These are phyloP conservation scores for Spergularia azorica DNA, from an alignment of 179 eudicot species.

Conservation along the genomic window DNA sequence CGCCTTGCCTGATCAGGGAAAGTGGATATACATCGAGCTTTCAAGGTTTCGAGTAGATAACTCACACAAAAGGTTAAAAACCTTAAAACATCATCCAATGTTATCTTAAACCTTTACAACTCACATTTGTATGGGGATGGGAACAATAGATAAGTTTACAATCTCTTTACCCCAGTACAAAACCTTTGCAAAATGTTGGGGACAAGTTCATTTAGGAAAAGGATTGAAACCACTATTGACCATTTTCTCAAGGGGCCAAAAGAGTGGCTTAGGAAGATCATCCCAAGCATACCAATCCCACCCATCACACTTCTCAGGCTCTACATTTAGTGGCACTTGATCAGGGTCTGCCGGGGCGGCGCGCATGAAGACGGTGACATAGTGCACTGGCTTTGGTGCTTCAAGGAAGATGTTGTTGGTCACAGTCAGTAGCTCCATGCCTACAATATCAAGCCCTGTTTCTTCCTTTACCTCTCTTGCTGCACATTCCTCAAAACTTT, in stretches of 20 bases:
- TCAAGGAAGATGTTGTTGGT: conserved; percentile 57
- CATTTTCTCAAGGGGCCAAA: conserved; percentile 62
- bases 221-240: conserved; percentile 61
- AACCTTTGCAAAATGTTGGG: too few species aligned
- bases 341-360: conserved; percentile 43
- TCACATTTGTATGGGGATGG: too few species aligned
- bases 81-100: too few species aligned
- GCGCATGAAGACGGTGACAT: conserved; percentile 66
- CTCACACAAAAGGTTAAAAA: too few species aligned
- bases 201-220: conserved; percentile 29
- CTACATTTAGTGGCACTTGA: conserved; percentile 55
- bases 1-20: too few species aligned
- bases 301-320: conserved; percentile 90
- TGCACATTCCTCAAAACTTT: conserved; percentile 92
- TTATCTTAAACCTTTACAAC: too few species aligned
- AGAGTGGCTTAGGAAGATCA: conserved; percentile 76
- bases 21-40: too few species aligned
- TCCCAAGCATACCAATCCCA: conserved; percentile 96
- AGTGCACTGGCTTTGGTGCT: conserved; percentile 49
- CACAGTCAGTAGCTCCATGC: conserved; percentile 59
- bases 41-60: too few species aligned
- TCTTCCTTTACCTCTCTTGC: conserved; percentile 89
- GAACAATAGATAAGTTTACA: too few species aligned
- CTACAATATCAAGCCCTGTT: conserved; percentile 66
- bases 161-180: too few species aligned